These are phyloP conservation scores for Sordaria brevicollis DNA, from an alignment of 495 filamentous ascomycete species.

Conservation along the genomic window DNA sequence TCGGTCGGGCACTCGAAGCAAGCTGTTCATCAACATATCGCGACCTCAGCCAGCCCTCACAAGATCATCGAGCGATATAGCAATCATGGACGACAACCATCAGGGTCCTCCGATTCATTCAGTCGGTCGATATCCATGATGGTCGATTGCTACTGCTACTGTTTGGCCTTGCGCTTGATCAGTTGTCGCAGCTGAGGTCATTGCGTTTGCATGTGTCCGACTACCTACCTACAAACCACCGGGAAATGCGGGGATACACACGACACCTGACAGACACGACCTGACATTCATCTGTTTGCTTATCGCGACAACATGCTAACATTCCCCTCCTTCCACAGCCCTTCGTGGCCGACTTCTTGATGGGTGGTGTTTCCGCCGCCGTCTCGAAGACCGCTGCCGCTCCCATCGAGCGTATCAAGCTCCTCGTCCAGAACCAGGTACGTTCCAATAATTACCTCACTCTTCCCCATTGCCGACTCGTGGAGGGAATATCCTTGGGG, in stretches of 20 bases:
- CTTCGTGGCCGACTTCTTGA: conserved; percentile 93
- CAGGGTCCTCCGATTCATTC: not conserved
- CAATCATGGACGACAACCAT: not conserved
- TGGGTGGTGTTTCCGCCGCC: conserved; percentile 99
- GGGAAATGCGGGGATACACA: conserved; percentile 49
- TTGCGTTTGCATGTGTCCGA: not conserved
- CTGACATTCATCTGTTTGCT: conserved; percentile 39
- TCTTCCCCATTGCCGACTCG: not conserved
- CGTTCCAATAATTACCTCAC: conserved; percentile 20
- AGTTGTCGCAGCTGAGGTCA: not conserved
- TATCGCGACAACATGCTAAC: conserved; percentile 11
- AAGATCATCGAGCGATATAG: not conserved
- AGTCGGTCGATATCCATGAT: not conserved
- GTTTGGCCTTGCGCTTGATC: not conserved
- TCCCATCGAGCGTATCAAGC: conserved; percentile 99
- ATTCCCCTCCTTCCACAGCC: conserved; percentile 23
- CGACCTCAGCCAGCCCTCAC: not conserved
- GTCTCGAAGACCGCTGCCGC: conserved; percentile 99
- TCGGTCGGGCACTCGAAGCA: not conserved
- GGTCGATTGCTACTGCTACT: not conserved
- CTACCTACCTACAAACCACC: conserved; percentile 40
- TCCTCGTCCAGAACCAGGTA: conserved; percentile 99
- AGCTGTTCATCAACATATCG: not conserved
- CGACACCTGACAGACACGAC: conserved; percentile 49
- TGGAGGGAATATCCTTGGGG: not conserved